These are phyloP conservation scores for Ogataea parapolymorpha DNA, from an alignment of 805 yeast genomes.

Conservation along the genomic window DNA sequence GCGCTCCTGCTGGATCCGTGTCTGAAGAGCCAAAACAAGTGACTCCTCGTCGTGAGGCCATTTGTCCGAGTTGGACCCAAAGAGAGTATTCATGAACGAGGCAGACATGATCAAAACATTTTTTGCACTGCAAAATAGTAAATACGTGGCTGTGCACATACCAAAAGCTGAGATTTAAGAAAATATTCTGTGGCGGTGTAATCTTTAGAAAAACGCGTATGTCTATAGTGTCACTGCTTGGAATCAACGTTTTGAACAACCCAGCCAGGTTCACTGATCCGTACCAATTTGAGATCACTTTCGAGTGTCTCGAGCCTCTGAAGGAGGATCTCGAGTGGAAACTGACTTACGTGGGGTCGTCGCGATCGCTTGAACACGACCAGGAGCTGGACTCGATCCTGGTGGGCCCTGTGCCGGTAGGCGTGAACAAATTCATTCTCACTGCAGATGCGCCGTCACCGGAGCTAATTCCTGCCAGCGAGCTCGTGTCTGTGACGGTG, in stretches of 20 bases:
- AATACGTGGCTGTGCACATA: conserved; percentile 5
- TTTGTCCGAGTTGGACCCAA: conserved; percentile 50
- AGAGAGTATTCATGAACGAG: conserved; percentile 42
- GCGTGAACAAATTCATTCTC: conserved; percentile 87
- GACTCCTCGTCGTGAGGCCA: conserved; percentile 61
- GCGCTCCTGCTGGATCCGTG: conserved; percentile 69
- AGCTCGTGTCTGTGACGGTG: conserved; percentile 92
- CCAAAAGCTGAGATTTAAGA: not conserved
- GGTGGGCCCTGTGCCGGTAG: conserved; percentile 99
- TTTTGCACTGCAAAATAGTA: not conserved
- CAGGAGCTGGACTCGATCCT: conserved; percentile 93
- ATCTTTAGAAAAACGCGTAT: conserved; percentile 34
- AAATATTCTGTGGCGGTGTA: conserved; percentile 4
- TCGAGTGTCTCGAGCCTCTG: conserved; percentile 91
- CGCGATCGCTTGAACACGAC: conserved; percentile 91
- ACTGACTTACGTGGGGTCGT: conserved; percentile 93
- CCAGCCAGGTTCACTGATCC: conserved; percentile 94
- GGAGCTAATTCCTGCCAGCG: conserved; percentile 93
- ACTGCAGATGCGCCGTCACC: conserved; percentile 97
- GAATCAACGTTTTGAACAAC: conserved; percentile 87
- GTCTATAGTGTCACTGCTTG: conserved; percentile 92
- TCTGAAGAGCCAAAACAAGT: conserved; percentile 52
- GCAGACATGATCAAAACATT: conserved; percentile 1
- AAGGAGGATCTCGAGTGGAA: conserved; percentile 96
- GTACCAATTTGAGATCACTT: conserved; percentile 94